Percentiles rank a stretch among this genome's conserved stretches.
Evolutionary conservation across 345 rosid species (phyloP).

Genomic region (Nasturtium officinale): DNA sequence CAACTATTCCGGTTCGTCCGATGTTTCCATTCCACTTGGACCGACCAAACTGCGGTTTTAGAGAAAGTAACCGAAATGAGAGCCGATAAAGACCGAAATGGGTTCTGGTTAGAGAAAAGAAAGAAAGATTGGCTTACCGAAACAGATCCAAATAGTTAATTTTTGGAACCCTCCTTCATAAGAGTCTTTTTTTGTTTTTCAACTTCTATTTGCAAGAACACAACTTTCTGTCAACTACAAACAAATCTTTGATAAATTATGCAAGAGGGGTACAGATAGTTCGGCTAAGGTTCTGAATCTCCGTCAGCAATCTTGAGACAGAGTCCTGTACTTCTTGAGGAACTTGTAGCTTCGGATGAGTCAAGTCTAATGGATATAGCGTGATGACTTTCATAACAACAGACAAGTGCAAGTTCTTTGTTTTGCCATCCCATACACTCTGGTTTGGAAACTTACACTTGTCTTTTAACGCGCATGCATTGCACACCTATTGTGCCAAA

Average conservation of each 20-base stretch:
- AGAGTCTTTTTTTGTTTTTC: neutral
- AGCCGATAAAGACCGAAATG: neutral
- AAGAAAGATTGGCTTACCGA: slow-evolving; percentile 53
- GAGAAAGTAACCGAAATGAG: neutral
- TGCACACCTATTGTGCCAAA: slow-evolving; percentile 62
- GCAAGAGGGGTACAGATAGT: slow-evolving; percentile 43
- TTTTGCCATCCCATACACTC: slow-evolving; percentile 50
- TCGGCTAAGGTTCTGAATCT: slow-evolving; percentile 58
- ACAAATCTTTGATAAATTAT: slow-evolving; percentile 17
- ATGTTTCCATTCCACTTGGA: slow-evolving; percentile 93
- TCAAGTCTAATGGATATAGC: slow-evolving; percentile 58
- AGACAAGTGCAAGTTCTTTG: slow-evolving; percentile 52
- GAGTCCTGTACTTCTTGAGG: slow-evolving; percentile 64
- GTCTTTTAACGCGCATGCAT: slow-evolving; percentile 56
- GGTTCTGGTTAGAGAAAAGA: neutral
- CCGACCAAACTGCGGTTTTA: slow-evolving; percentile 69
- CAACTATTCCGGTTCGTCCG: slow-evolving; percentile 77
- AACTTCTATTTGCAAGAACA: slow-evolving; percentile 6
- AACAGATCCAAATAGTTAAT: slow-evolving; percentile 73
- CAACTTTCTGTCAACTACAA: slow-evolving; percentile 18
- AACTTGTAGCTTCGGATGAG: slow-evolving; percentile 51
- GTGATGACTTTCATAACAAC: slow-evolving; percentile 63
- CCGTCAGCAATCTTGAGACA: slow-evolving; percentile 51
- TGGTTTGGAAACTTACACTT: slow-evolving; percentile 69
- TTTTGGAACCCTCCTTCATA: neutral